Base-by-base conservation (phyloP, 2,329 filamentous ascomycete genomes). In the Thelonectria rubi region DNA sequence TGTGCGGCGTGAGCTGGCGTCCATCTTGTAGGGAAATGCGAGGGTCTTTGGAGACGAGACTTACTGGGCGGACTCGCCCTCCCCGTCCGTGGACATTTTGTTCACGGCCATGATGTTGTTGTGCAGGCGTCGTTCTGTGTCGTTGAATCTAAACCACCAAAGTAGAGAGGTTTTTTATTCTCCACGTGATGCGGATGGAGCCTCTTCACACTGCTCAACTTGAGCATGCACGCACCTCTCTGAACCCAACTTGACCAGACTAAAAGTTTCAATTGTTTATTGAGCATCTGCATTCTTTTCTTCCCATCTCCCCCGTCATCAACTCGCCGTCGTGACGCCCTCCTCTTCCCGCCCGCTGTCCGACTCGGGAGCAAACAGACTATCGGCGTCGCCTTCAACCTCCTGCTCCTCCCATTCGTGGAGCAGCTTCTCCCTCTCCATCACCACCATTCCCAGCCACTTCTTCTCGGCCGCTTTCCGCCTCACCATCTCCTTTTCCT, bases 391-490 rank as follows among this genome's bases (percentile, higher is more conserved):
- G 3, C 72, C 76, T 54, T 83, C 78, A 43, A 81, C 71, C 73
- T 85, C 83, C 2, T 77, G 72, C 14, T 66, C 55, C 69, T 83
- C 78, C 69, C 77, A 72, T 30, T 78, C 78, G 7, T 61, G 72
- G 48, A 87, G 71, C 65, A 85, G 68, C 39, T 71, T 74, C 30
- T 67, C 70, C 11, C 83, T 77, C 70, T 85, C 84, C 6, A 76
- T 70, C 5, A 79, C 64, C 3, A 85, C 79, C 43, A 78, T 75
- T 37, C 75, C 73, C 21, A 81, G 71, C 84, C 85, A 87, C 58
- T 72, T 75, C 58, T 76, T 71, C 74, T 86, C 83, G 0, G 80
- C 82, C 7, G 65, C 66, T 49, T 77, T 77, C 30, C 74, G 75
- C 52, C 66, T 73, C 40, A 64, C 61, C 21, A 78, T 69, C 15